Percentiles rank a stretch among this genome's conserved stretches.
Conservation (phyloP, 2,329 filamentous ascomycete genomes). For the Epichloe elymi region DNA sequence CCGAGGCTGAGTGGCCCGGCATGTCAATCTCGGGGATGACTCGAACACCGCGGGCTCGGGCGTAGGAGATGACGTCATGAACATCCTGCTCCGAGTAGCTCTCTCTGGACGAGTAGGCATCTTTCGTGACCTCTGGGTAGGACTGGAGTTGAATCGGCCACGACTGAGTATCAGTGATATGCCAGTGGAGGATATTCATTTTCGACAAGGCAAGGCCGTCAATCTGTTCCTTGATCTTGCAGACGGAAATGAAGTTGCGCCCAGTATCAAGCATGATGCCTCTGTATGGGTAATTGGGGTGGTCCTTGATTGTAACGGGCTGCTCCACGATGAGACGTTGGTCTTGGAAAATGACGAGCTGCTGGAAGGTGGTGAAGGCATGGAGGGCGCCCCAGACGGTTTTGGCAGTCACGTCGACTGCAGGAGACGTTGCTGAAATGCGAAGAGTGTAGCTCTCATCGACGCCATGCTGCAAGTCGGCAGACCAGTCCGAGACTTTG, state of each 20-base stretch:
- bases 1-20: slow-evolving; percentile 40
- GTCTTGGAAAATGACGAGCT: slow-evolving; percentile 36
- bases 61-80: slow-evolving; percentile 32
- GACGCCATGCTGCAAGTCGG: slow-evolving; percentile 39
- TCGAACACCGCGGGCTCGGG: slow-evolving; percentile 38
- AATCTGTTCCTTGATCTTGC: slow-evolving; percentile 40
- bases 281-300: slow-evolving; percentile 38
- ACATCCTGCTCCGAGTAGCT: slow-evolving; percentile 30
- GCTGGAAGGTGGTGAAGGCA: slow-evolving; percentile 43
- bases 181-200: slow-evolving; percentile 45
- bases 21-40: slow-evolving; percentile 45
- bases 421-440: slow-evolving; percentile 24
- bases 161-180: slow-evolving; percentile 40
- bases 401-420: slow-evolving; percentile 31
- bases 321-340: slow-evolving; percentile 35
- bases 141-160: slow-evolving; percentile 37
- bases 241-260: slow-evolving; percentile 38
- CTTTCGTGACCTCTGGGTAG: slow-evolving; percentile 38
- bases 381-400: slow-evolving; percentile 42
- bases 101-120: slow-evolving; percentile 38
- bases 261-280: slow-evolving; percentile 42
- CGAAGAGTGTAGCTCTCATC: slow-evolving; percentile 42
- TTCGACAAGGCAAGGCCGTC: slow-evolving; percentile 42
- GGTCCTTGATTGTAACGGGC: slow-evolving; percentile 35
- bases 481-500: slow-evolving; percentile 28